Evolutionary conservation across 2,329 filamentous ascomycete species (phyloP), one percentile per base, ranked within the genome.

Genomic region (Neonectria coccinea): DNA sequence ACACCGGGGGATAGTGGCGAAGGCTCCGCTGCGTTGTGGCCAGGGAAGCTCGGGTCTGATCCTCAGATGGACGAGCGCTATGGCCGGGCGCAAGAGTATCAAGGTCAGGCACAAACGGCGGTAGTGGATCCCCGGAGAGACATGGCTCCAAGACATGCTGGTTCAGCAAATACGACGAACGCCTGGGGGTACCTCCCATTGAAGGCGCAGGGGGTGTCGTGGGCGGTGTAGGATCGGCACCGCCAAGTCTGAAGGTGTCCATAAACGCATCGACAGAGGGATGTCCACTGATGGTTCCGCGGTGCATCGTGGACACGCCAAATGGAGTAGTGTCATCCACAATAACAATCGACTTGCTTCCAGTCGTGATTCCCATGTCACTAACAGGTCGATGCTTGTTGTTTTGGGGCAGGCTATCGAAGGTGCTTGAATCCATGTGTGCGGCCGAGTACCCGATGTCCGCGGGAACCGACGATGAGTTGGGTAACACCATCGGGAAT

Each of bases 291-390:
- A 78, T 76, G 8, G 86, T 73, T 20, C 83, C 81, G 36, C 81
- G 81, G 9, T 83, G 85, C 9, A 89, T 86, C 10, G 80, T 69
- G 1, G 83, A 79, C n/a, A 84, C 76, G 9, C 87, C 80, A 5
- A 81, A 79, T 0, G 83, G 80, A 16, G 85, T 70, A 0, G 89
- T 91, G 33, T 88, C 88, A 63, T 97, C 92, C 39, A 97, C 89
- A 73, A 97, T 97, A 59, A 97, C 86, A 69, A 97, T 97, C 0
- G 93, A 97, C 74, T 94, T 91, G 82, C 93, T 97, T n/a, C 93
- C 92, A 11, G 85, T 84, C 0, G 93, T 96, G 48, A 95, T 87
- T 6, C 79, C 86, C 70, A 82, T 82, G 64, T 88, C 86, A 66
- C 86, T 88, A 12, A 76, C 70, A 1, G 85, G 84, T 48, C 85